A percentile compares a stretch with the other conserved stretches of the same genome.
Evolutionary conservation across 2,329 filamentous ascomycete species (phyloP).

Genomic region (Massarina eburnea): DNA sequence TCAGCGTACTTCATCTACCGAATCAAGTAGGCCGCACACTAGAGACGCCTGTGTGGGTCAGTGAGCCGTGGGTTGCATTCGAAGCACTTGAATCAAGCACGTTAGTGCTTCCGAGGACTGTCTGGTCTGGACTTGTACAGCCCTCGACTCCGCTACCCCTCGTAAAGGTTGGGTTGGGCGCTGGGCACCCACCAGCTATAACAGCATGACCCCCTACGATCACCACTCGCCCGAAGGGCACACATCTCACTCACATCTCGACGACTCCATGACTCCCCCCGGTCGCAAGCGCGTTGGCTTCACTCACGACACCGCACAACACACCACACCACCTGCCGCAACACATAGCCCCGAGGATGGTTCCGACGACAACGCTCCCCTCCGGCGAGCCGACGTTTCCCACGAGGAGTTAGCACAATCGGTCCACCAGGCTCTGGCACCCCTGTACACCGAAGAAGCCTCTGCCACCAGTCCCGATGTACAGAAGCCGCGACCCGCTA

Average conservation of each 20-base stretch:
- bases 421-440: constrained; percentile 36
- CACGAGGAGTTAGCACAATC: constrained; percentile 40
- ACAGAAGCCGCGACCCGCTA: constrained; percentile 41
- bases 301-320: constrained; percentile 23
- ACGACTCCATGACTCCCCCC: constrained; percentile 31
- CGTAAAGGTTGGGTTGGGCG: not conserved
- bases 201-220: constrained; percentile 28
- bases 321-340: no score
- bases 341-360: constrained; percentile 24
- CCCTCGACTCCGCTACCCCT: not conserved
- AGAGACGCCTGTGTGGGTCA: not conserved
- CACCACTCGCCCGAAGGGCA: constrained; percentile 11
- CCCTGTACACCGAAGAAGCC: constrained; percentile 14
- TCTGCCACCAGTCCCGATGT: constrained; percentile 18
- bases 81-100: not conserved
- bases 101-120: not conserved
- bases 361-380: constrained; percentile 33
- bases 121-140: not conserved
- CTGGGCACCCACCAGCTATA: no score
- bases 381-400: constrained; percentile 35
- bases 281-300: constrained; percentile 41
- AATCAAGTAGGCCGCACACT: not conserved
- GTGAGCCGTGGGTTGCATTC: constrained; percentile 1
- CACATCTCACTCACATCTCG: constrained; percentile 6
- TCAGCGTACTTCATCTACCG: not conserved